A percentile compares a stretch with the other conserved stretches of the same genome.
These are phyloP conservation scores for Trichoderma brevicompactum DNA, from an alignment of 2,329 filamentous ascomycete genomes.

Conservation along the genomic window DNA sequence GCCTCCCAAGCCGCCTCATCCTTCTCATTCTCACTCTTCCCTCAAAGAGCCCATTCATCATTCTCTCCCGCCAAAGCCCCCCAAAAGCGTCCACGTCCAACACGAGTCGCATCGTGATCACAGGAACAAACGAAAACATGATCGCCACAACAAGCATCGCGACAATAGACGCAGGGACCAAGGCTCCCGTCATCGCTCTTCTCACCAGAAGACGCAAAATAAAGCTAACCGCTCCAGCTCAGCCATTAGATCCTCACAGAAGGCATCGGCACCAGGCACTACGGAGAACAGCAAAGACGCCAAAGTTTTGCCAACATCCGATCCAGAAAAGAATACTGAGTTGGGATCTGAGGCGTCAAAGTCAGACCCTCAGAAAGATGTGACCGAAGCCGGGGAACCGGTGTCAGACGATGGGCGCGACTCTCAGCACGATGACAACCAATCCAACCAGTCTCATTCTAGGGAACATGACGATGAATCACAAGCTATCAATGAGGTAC, in stretches of 20 bases:
- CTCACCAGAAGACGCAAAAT: conserved; percentile 35
- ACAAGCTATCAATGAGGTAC: conserved; percentile 8
- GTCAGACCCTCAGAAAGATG: background rate
- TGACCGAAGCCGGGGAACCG: background rate
- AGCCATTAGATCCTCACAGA: background rate
- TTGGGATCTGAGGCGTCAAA: background rate
- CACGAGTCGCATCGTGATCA: conserved; percentile 38
- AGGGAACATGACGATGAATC: background rate
- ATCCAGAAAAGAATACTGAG: background rate
- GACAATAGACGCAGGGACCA: conserved; percentile 39
- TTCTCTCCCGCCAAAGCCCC: conserved; percentile 42
- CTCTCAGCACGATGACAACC: background rate
- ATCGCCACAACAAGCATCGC: conserved; percentile 41
- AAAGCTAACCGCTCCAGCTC: conserved; percentile 18
- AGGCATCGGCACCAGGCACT: background rate
- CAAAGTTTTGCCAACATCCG: background rate
- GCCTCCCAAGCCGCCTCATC: conserved; percentile 30
- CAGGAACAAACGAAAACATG: conserved; percentile 40
- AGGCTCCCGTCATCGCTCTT: conserved; percentile 31
- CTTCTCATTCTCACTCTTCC: conserved; percentile 31
- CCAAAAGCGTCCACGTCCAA: conserved; percentile 37
- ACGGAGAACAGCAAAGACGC: background rate
- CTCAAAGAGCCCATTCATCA: conserved; percentile 32
- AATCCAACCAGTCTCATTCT: background rate
- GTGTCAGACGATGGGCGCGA: background rate